Base-by-base conservation (phyloP, 495 filamentous ascomycete species). In the Cercophora samala region DNA sequence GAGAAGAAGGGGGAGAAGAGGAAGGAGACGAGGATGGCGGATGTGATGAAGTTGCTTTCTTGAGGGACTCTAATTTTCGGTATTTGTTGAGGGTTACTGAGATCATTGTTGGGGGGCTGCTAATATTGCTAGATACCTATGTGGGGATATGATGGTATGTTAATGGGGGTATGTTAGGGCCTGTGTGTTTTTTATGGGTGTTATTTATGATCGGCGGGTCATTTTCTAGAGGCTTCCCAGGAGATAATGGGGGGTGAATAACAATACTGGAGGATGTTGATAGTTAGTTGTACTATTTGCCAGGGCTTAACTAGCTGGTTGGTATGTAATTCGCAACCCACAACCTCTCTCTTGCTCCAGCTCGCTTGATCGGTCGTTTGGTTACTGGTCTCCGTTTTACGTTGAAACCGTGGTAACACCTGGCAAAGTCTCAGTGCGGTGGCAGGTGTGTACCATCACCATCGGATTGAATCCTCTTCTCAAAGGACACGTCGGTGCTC, bases 1-100 rank as follows among this genome's bases (percentile, higher is more conserved):
- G 69, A 66, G 26, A 71, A 74, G 26, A 74, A 78, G 59, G 74
- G 77, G 80, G 80, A 71, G 75, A 80, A 84, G 78, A 69, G 72
- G 0, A 79, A 73, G 67, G 79, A 79, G 67, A 80, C 76, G 22
- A 54, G 77, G 32, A 76, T 80, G 69, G 77, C 71, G 23, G 80
- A 83, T 63, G 72, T 83, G 52, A 13, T 77, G 46, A 77, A 77
- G 68, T 60, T 83, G 26, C 75, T 83, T 64, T 60, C 73, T 60
- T 78, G 66, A 70, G 53, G 26, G 26, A 29, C n/a, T n/a, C n/a
- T n/a, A n/a, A n/a, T n/a, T n/a, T 6, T 29, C 8, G 26, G 26
- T 29, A 8, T 46, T 46, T 46, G 15, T 46, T 3, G 37, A 46
- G 37, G 8, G 29, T 8, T 32, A 8, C 4, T 32, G n/a, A n/a